Conservation (phyloP, 2,329 filamentous ascomycete species). For the Phialophora verrucosa region DNA sequence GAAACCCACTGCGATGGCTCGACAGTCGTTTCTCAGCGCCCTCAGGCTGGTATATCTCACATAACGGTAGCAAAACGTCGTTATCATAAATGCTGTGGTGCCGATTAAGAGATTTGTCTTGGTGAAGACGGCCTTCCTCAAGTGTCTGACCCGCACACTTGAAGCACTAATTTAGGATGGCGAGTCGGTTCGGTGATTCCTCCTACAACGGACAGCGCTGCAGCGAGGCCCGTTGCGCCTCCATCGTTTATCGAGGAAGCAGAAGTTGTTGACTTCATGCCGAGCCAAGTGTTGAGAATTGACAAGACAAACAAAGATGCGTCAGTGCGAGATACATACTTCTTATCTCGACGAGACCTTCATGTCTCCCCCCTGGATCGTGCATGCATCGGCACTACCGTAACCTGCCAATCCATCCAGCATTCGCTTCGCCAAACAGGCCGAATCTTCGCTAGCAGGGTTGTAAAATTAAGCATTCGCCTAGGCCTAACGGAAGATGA, state of each 20-base stretch:
- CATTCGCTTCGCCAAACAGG: not conserved
- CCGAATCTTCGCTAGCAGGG: not conserved
- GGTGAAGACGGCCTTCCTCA: not conserved
- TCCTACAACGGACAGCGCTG: not conserved
- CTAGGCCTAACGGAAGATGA: not conserved
- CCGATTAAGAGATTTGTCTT: not conserved
- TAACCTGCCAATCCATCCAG: not conserved
- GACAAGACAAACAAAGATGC: too few relatives aligned
- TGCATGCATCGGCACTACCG: not conserved
- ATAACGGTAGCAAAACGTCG: not conserved
- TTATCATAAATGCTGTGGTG: not conserved
- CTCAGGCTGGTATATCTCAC: not conserved
- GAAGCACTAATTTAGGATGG: not conserved
- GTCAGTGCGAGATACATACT: too few relatives aligned
- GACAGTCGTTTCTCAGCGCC: not conserved
- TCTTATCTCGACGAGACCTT: too few relatives aligned
- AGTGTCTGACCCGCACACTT: not conserved
- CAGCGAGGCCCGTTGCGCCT: not conserved
- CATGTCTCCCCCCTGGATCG: not conserved
- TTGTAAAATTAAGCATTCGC: not conserved
- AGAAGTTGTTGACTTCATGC: not conserved
- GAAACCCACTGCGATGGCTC: not conserved
- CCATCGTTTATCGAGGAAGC: not conserved
- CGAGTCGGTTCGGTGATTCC: not conserved
- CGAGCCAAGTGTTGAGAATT: too few relatives aligned